Evolutionary conservation across 2,329 filamentous ascomycete genomes (phyloP).

Genomic region (Penicillium polonicum): DNA sequence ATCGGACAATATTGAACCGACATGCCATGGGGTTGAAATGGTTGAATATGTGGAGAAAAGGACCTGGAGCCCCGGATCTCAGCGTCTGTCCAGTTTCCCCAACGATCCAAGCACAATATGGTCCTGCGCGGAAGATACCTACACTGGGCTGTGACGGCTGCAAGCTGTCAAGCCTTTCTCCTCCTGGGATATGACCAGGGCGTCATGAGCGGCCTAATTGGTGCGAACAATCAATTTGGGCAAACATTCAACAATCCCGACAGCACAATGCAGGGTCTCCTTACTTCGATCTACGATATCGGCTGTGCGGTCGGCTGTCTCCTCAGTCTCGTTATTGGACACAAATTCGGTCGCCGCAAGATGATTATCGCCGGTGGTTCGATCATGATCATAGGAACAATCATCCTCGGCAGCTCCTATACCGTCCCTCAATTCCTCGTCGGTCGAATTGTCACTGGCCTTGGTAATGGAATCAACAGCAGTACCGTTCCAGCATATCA

Average conservation of each 20-base stretch:
- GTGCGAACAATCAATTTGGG: conserved; percentile 44
- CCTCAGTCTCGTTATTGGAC: conserved; percentile 38
- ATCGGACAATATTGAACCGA: conserved; percentile 11
- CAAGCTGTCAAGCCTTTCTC: conserved; percentile 25
- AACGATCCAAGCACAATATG: conserved; percentile 9
- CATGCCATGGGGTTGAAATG: conserved; percentile 1
- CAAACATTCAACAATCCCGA: conserved; percentile 40
- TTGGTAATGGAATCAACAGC: conserved; percentile 34
- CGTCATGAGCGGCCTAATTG: conserved; percentile 51
- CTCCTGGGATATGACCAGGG: conserved; percentile 28
- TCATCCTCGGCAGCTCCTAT: conserved; percentile 43
- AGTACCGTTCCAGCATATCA: conserved; percentile 24
- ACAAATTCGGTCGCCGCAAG: conserved; percentile 44
- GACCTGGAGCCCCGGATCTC: conserved; percentile 9
- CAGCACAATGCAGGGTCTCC: conserved; percentile 39
- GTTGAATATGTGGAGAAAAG: neutral
- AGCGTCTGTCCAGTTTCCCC: neutral
- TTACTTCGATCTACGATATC: conserved; percentile 30
- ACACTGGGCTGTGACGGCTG: conserved; percentile 26
- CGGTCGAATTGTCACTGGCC: conserved; percentile 48
- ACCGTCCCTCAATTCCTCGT: conserved; percentile 46
- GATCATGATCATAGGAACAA: conserved; percentile 48
- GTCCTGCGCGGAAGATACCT: conserved; percentile 18
- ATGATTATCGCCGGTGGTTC: conserved; percentile 44
- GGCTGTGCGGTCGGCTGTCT: conserved; percentile 35